phyloP scores from a whole-genome alignment of 768 basidiomycete genomes.

The Pleurotus giganteus region DNA sequence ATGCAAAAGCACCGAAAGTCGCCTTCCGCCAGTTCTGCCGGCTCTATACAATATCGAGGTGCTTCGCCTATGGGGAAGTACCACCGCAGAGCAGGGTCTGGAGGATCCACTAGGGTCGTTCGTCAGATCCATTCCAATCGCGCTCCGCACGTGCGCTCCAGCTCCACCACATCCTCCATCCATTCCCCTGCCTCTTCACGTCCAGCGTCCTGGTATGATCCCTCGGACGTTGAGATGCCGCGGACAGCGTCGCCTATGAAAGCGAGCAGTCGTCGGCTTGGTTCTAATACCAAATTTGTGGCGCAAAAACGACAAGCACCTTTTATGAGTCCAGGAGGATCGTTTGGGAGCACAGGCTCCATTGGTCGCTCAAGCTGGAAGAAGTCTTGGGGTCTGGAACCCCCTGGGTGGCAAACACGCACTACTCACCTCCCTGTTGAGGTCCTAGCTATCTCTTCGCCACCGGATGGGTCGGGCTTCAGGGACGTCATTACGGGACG shows the following conservation, averaged over 20 bases:
- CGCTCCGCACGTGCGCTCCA: constrained; percentile 63
- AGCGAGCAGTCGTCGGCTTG: constrained; percentile 14
- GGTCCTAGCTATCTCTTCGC: constrained; percentile 68
- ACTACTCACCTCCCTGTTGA: constrained; percentile 70
- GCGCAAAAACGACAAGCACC: constrained; percentile 81
- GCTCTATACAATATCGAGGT: constrained; percentile 63
- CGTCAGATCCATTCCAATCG: constrained; percentile 53
- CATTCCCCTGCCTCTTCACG: constrained; percentile 77
- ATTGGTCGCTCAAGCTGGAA: constrained; percentile 80
- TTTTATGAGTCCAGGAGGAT: constrained; percentile 54
- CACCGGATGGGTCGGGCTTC: constrained; percentile 43
- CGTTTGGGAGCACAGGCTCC: constrained; percentile 30
- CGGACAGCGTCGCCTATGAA: constrained; percentile 66
- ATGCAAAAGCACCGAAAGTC: constrained; percentile 71
- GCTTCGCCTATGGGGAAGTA: constrained; percentile 79
- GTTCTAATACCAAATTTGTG: constrained; percentile 59
- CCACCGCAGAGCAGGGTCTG: constrained; percentile 78
- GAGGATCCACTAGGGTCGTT: constrained; percentile 80
- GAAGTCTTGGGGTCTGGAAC: constrained; percentile 85
- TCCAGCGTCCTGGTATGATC: constrained; percentile 75
- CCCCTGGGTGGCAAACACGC: constrained; percentile 79
- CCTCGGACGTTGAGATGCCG: constrained; percentile 64
- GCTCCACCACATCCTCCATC: constrained; percentile 74
- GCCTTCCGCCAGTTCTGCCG: constrained; percentile 74
- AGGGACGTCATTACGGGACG: constrained; percentile 82